Base-by-base conservation (phyloP, 495 filamentous ascomycete genomes). In the Eremomyces bilateralis region DNA sequence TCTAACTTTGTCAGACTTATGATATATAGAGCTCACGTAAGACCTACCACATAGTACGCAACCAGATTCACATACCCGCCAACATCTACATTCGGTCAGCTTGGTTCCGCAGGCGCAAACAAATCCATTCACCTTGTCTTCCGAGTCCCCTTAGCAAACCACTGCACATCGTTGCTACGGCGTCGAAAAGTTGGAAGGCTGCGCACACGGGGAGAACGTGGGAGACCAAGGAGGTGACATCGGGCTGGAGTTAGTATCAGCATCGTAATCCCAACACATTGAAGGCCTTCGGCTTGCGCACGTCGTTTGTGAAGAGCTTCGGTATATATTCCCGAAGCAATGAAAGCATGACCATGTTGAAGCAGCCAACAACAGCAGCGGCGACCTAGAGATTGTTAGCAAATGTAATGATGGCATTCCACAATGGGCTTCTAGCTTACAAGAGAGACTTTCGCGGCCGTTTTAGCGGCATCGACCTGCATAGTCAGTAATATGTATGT, bases 111-210 rank as follows among this genome's bases (percentile, higher is more conserved):
- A n/a, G n/a, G n/a, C n/a, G n/a, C n/a, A n/a, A n/a, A n/a, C n/a
- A n/a, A n/a, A n/a, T n/a, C n/a, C n/a, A n/a, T n/a, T n/a, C n/a
- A n/a, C n/a, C n/a, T 50, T 93, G 85, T 21, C 76, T 64, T 2
- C 84, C 83, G 20, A 85, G 64, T 6, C 84, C 85, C 16, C 84
- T 64, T 20, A 95, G 59, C 21, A 92, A 57, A 15, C 85, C 84
- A 44, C 85, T 82, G 42, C 74, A 79, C 42, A 71, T 74, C 4
- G 71, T 63, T 0, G 81, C 73, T 29, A 88, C 49, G 10, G 75
- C 68, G 47, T 95, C 85, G 41, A 85, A 82, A 1, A 88, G 63
- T 52, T 95, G 84, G 61, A 91, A 91, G 0, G 80, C 64, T 0
- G 81, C 81, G 33, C 73, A 77, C 1, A 93, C 46, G 1, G 84